These are phyloP conservation scores for Rehmannia glutinosa DNA, from an alignment of 257 asterid genomes.

Conservation along the genomic window DNA sequence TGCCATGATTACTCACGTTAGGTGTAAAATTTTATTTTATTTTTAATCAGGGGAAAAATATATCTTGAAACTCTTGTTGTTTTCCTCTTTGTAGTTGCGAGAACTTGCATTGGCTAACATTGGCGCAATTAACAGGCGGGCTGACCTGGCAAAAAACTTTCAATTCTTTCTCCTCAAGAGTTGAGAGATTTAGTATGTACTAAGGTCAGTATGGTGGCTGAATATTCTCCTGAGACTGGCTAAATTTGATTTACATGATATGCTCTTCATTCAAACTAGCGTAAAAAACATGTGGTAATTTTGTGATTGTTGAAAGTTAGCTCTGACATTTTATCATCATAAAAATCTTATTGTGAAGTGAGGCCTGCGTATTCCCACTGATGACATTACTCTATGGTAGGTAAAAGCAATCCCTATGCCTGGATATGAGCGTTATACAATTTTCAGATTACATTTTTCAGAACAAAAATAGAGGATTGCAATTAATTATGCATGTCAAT, in stretches of 20 bases:
- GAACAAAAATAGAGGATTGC: background rate
- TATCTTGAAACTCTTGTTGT: background rate
- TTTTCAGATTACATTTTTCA: background rate
- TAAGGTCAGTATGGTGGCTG: conserved; percentile 58
- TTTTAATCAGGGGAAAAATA: background rate
- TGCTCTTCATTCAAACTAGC: background rate
- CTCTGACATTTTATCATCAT: background rate
- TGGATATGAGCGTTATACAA: background rate
- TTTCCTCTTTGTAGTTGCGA: conserved; percentile 54
- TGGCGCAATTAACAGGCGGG: conserved; percentile 81
- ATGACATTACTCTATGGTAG: background rate
- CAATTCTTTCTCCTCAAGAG: conserved; percentile 74
- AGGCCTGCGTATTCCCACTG: conserved; percentile 7
- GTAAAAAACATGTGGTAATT: background rate
- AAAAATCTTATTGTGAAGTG: conserved; percentile 7
- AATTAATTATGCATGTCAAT: background rate
- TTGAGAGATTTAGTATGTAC: conserved; percentile 84
- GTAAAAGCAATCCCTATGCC: background rate
- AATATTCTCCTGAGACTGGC: conserved; percentile 1
- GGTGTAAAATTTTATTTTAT: background rate
- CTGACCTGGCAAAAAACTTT: conserved; percentile 84
- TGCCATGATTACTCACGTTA: background rate
- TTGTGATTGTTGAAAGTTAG: conserved; percentile 3
- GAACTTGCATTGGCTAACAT: conserved; percentile 94
- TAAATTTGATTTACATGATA: background rate